phyloP scores from a whole-genome alignment of 257 asterid genomes.

The Solanum tarijense region DNA sequence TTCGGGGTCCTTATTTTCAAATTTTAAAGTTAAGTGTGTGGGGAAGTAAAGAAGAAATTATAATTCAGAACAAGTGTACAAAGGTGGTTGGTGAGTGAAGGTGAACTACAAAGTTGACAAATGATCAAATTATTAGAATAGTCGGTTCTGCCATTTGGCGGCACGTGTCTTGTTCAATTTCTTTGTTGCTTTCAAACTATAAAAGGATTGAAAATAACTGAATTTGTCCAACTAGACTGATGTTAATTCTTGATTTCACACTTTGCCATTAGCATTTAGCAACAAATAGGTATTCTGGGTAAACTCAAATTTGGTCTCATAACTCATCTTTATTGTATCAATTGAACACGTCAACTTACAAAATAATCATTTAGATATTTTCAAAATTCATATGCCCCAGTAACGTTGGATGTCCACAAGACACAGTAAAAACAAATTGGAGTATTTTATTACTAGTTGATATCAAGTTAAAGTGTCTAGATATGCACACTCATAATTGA shows the following conservation, averaged over 20 bases:
- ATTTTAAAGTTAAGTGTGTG: not conserved
- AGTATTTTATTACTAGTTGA: not conserved
- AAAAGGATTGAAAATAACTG: not conserved
- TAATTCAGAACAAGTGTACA: slow-evolving; percentile 36
- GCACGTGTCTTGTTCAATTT: not conserved
- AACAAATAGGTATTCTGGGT: not conserved
- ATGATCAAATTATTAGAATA: not conserved
- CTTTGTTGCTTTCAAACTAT: not conserved
- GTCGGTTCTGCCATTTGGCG: not conserved
- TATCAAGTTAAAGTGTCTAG: not conserved
- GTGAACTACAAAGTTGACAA: slow-evolving; percentile 69
- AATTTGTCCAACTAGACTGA: not conserved
- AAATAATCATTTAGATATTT: no score
- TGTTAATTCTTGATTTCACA: not conserved
- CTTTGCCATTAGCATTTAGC: not conserved
- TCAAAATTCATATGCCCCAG: no score
- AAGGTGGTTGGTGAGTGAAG: slow-evolving; percentile 82
- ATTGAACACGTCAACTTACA: not conserved
- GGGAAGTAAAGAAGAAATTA: slow-evolving; percentile 9
- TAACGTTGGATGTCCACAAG: not conserved
- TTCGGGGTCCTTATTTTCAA: slow-evolving; percentile 16
- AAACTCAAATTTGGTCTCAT: not conserved
- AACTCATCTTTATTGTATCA: not conserved
- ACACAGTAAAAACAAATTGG: not conserved
- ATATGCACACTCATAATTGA: not conserved